Evolutionary conservation across 1,284 basidiomycete species (phyloP).

Genomic region (Sporisorium scitamineum): DNA sequence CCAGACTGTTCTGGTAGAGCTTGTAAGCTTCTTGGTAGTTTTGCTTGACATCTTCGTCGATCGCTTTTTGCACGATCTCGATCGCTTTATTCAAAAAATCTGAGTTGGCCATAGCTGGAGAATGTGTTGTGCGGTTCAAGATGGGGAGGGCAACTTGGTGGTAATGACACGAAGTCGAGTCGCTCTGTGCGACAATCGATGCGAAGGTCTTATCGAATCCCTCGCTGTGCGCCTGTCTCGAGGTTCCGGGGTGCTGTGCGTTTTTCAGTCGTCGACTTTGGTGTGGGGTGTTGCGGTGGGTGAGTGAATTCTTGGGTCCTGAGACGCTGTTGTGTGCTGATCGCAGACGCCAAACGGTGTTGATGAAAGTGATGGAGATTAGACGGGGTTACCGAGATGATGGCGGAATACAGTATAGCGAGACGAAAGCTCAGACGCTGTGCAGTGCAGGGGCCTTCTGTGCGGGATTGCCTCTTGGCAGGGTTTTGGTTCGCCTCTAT

Average conservation of each 20-base stretch:
- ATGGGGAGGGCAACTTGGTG: not conserved
- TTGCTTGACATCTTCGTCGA: conserved; percentile 92
- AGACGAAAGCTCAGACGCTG: conserved; percentile 9
- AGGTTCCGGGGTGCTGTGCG: too few species aligned
- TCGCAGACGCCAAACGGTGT: not conserved
- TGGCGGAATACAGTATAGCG: not conserved
- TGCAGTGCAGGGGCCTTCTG: not conserved
- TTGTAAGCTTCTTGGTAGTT: conserved; percentile 96
- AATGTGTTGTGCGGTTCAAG: not conserved
- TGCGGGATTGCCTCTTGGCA: not conserved
- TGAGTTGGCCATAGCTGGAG: conserved; percentile 57
- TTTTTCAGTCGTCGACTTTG: too few species aligned
- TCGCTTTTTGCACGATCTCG: conserved; percentile 92
- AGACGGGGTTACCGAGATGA: conserved; percentile 13
- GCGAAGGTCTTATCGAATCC: too few species aligned
- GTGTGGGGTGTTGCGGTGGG: not conserved
- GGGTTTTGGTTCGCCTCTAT: conserved; percentile 19
- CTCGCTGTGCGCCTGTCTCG: not conserved
- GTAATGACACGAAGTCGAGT: not conserved
- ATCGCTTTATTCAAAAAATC: conserved; percentile 78
- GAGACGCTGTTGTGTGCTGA: not conserved
- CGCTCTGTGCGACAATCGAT: not conserved
- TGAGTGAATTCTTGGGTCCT: not conserved
- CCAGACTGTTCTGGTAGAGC: conserved; percentile 86
- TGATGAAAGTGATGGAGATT: conserved; percentile 16